Base-by-base conservation (phyloP, 2,329 filamentous ascomycete genomes). In the Penicillium decumbens region DNA sequence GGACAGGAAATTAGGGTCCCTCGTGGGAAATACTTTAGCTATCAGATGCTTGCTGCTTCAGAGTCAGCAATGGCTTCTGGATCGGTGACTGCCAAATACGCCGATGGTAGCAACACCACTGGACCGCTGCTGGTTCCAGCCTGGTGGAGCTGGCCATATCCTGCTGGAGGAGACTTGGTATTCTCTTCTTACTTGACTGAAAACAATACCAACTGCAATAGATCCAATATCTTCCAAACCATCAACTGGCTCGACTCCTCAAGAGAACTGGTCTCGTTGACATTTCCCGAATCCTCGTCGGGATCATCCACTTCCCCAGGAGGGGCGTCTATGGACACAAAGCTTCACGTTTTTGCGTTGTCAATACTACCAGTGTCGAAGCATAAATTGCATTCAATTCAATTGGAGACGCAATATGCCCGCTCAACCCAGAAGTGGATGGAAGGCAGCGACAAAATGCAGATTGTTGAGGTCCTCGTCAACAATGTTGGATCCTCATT, bases 361-460 rank as follows among this genome's bases (percentile, higher is more conserved):
- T 68, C 69, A 2, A 44, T 74, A 13, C 54, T 67, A 7, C 63
- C 64, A 4, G 65, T 62, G 4, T 56, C 41, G 4, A 55, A 63
- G 6, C 46, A 41, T 4, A 12, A n/a, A 2, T 28, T 33, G 2
- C 23, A 35, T 6, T 37, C 28, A 7, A 39, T 49, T 3, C 29
- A 35, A 27, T 49, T 73, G 18, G 59, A 66, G 20, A 61, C 71
- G 1, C 70, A 74, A 49, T 69, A 66, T 56, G 70, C 70, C 4
- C 65, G 70, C n/a, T 68, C 71, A 6, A 74, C 71, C 4, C 65
- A 72, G 45, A 68, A 69, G 53, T 72, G 70, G 70, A 48, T 69
- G 3, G 69, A 71, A 35, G 67, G 63, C 10, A 66, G 60, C 2
- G 65, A 72, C 41, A 72, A 72, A 48, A 65, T 65, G 9, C 69